Evolutionary conservation across 2,329 filamentous ascomycete genomes (phyloP), one percentile per base, ranked within the genome.

Genomic region (Exophiala calicioides): DNA sequence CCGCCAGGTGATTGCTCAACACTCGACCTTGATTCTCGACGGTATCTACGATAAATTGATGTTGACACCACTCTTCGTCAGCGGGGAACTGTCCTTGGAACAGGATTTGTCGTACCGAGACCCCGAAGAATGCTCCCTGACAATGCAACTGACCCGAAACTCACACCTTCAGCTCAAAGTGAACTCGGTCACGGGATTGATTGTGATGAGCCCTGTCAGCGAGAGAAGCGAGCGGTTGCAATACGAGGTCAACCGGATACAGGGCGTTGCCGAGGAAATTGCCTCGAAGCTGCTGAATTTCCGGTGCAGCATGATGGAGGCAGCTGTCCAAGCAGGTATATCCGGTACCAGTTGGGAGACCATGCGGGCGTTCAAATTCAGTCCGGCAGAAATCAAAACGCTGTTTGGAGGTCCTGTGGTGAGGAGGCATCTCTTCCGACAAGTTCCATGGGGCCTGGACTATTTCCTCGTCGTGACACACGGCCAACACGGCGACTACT

Each of bases 121-220:
- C 37, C 84, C 88, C 1, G 76, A 78, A 9, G 77, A 85, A 27
- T 90, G 86, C 34, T 73, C 68, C 23, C 73, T 97, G 42, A 75
- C 74, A 23, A 77, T 91, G 57, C 84, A 87, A 55, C 72, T 95
- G 20, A 85, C 86, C 3, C 72, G 75, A n/a, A 72, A 77, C 19
- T 76, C 81, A 44, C 70, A 74, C 27, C 68, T 86, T 24, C 78
- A 73, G 4, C 66, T 95, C 20, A 76, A 79, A 13, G 75, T 96
- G 35, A 88, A 95, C 56, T 82, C 86, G 0, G 81, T 87, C 19
- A 90, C 86, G 0, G 93, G 93, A n/a, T 69, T 76, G 8, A 85
- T 90, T 52, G 80, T 82, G 7, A 67, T 95, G 27, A 79, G 81
- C 47, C 86, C 89, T 10, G 78, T 78, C 39, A 79, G 80, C 2